Evolutionary conservation across 2,329 filamentous ascomycete species (phyloP), one percentile per base, ranked within the genome.

Genomic region (Aspergillus sp.): DNA sequence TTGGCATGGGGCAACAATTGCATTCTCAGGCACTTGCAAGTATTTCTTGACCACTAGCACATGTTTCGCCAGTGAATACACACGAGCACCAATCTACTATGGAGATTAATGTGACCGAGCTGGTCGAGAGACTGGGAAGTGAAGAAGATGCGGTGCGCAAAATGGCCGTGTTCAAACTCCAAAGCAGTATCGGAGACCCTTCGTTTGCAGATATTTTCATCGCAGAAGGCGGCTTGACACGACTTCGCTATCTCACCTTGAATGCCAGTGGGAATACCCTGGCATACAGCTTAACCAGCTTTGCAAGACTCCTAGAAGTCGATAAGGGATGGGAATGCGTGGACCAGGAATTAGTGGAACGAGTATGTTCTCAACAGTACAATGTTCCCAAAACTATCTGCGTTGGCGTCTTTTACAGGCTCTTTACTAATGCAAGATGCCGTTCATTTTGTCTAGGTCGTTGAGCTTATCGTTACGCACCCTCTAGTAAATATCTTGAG

Each of bases 91-190:
- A 30, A 8, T 15, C 51, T 33, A 15, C 42, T 24, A 84, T 85
- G 82, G 82, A 84, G 57, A 80, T 74, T 68, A 74, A 82, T 68
- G 76, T 86, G 60, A 74, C 81, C 48, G 83, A 86, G 64, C 75
- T 87, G 64, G 82, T 87, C 59, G 79, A 81, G 61, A 80, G 83
- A 52, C 77, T 88, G 58, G 79, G 81, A 45, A 84, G 83, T 65
- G 82, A 85, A 56, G 84, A 96, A 77, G 95, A 99, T 81, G 93
- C 91, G 56, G 88, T 91, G 66, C 91, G 93, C 70, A 99, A 99
- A 77, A 97, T 98, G 91, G 95, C 95, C 60, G 95, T 96, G 60
- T 99, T 99, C 84, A 97, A 97, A 79, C 86, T 99, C 64, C 95
- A 99, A 77, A 89, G 86, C 63, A 92, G 91, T 61, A 96, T 99